Percentiles rank a stretch among this genome's conserved stretches.
Conservation (phyloP, 768 basidiomycete species). For the Serendipita sp. region DNA sequence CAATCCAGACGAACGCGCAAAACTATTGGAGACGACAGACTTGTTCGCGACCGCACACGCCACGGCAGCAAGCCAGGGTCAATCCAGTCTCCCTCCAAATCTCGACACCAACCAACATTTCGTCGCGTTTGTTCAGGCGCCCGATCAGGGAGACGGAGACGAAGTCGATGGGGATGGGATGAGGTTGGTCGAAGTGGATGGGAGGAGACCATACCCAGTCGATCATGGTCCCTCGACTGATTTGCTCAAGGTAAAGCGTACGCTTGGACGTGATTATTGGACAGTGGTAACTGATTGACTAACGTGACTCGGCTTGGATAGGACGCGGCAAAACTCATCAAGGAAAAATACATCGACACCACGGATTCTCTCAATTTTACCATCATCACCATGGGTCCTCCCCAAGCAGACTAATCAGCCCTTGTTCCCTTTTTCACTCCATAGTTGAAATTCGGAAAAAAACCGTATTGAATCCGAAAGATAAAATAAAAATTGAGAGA, state of each 20-base stretch:
- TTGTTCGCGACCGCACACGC: slow-evolving; percentile 69
- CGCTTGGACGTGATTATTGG: slow-evolving; percentile 13
- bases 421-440: not conserved
- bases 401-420: not conserved
- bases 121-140: slow-evolving; percentile 67
- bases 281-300: not conserved
- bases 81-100: slow-evolving; percentile 34
- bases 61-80: slow-evolving; percentile 33
- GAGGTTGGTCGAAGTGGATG: slow-evolving; percentile 67
- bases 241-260: slow-evolving; percentile 31
- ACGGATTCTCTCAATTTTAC: not conserved
- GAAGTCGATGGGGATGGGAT: slow-evolving; percentile 20
- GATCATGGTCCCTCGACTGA: slow-evolving; percentile 53
- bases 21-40: slow-evolving; percentile 55
- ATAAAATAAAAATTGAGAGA: too few species aligned
- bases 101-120: slow-evolving; percentile 71
- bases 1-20: slow-evolving; percentile 56
- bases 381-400: not conserved
- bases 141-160: slow-evolving; percentile 20
- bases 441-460: too few species aligned
- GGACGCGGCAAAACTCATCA: slow-evolving; percentile 52
- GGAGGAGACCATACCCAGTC: slow-evolving; percentile 57
- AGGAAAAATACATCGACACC: slow-evolving; percentile 34
- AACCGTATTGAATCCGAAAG: too few species aligned
- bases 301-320: slow-evolving; percentile 15